Conservation (phyloP, 192 early-diverging fungal species). For the Coemansia sp. region DNA sequence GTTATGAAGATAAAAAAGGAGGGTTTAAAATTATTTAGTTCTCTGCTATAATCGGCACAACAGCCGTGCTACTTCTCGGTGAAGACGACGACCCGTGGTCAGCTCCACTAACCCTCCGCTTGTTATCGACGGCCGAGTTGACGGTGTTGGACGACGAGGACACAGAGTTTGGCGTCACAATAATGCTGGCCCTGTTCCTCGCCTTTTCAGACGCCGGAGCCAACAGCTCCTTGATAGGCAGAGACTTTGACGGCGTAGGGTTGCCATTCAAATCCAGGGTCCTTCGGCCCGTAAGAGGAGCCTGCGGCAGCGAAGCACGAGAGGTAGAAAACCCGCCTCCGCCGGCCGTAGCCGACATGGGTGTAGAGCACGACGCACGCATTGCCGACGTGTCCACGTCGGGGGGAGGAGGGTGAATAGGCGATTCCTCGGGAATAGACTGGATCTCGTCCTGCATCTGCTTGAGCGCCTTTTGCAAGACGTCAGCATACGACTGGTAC, state of each 20-base stretch:
- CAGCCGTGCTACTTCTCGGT: too few species aligned
- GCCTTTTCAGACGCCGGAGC: conserved; percentile 47
- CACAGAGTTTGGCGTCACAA: conserved; percentile 16
- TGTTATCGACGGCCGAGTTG: neutral
- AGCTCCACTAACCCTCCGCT: neutral
- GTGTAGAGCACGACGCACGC: neutral
- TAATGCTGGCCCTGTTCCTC: conserved; percentile 39
- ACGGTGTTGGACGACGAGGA: conserved; percentile 22
- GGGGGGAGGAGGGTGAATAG: neutral
- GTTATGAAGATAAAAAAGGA: too few species aligned
- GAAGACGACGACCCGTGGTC: too few species aligned
- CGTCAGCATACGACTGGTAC: conserved; percentile 76
- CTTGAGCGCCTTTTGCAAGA: conserved; percentile 62
- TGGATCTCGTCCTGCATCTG: conserved; percentile 50
- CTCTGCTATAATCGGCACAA: too few species aligned
- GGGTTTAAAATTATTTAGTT: too few species aligned
- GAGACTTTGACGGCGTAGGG: conserved; percentile 38
- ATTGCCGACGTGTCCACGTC: neutral
- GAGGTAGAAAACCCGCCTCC: conserved; percentile 14
- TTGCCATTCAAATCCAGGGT: conserved; percentile 25
- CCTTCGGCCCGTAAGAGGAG: neutral
- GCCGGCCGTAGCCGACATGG: neutral
- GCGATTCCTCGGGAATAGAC: conserved; percentile 42
- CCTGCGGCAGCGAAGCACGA: conserved; percentile 30
- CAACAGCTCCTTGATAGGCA: conserved; percentile 53